Conservation (phyloP, 257 asterid species). For the Solanum neorickii region DNA sequence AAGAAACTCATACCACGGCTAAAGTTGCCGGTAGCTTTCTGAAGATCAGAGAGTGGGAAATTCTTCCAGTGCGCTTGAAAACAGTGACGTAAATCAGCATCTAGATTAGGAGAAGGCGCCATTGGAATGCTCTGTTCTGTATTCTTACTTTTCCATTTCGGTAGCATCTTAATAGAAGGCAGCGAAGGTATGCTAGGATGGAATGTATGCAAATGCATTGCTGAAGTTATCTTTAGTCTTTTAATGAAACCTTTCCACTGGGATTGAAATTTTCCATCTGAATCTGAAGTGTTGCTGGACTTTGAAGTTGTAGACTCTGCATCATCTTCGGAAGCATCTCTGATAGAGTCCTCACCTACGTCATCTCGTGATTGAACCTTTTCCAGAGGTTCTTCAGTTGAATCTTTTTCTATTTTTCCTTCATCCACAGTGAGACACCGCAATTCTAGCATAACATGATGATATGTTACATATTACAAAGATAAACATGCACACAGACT, state of each 20-base stretch:
- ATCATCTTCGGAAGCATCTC: neutral
- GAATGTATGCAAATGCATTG: neutral
- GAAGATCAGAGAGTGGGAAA: neutral
- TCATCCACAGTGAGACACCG: neutral
- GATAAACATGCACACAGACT: neutral
- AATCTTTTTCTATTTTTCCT: neutral
- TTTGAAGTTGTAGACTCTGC: neutral
- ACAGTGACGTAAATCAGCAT: neutral
- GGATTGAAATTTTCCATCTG: neutral
- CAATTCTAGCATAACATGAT: neutral
- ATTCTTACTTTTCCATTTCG: neutral
- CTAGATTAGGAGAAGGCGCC: neutral
- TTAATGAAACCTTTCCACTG: constrained; percentile 7
- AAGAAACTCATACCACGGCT: neutral
- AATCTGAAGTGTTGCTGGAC: neutral
- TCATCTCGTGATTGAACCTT: neutral
- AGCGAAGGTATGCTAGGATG: constrained; percentile 3
- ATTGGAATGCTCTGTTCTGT: neutral
- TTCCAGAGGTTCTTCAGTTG: neutral
- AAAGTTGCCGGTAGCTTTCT: neutral
- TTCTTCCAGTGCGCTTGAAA: constrained; percentile 1
- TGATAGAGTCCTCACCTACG: neutral
- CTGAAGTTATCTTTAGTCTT: neutral
- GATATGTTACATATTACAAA: neutral
- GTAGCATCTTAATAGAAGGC: neutral